phyloP scores from a whole-genome alignment of 2,329 filamentous ascomycete species.

The Cladophialophora exuberans region DNA sequence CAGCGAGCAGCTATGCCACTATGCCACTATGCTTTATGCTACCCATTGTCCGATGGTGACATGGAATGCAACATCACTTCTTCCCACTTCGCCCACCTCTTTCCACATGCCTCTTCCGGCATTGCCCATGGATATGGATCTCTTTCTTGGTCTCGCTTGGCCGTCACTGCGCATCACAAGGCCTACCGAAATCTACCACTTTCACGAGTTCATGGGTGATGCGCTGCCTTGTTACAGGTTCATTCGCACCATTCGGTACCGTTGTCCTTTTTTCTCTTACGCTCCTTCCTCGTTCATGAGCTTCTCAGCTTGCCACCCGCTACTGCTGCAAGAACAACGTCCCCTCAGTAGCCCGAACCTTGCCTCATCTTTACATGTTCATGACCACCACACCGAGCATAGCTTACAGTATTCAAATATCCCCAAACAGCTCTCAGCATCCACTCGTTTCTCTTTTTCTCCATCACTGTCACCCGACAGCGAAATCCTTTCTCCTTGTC shows the following conservation, averaged over 20 bases:
- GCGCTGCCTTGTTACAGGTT: too few relatives aligned
- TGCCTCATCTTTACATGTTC: slow-evolving; percentile 7
- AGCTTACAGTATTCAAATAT: slow-evolving; percentile 14
- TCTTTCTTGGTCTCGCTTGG: neutral
- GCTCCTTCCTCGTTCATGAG: slow-evolving; percentile 14
- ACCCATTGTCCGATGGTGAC: too few relatives aligned
- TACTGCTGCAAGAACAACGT: neutral
- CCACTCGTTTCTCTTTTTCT: slow-evolving; percentile 9
- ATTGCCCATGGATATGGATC: slow-evolving; percentile 5
- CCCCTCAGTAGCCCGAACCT: neutral
- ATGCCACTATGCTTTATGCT: too few relatives aligned
- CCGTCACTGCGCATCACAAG: slow-evolving; percentile 6
- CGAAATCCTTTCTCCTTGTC: neutral
- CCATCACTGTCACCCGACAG: slow-evolving; percentile 6
- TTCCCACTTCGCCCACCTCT: too few relatives aligned
- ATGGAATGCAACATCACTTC: slow-evolving; percentile 11
- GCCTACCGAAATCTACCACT: neutral
- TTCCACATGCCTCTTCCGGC: slow-evolving; percentile 14
- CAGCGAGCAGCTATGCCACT: too few relatives aligned
- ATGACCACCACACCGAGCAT: slow-evolving; percentile 3
- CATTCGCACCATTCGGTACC: too few relatives aligned
- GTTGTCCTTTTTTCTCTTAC: too few relatives aligned
- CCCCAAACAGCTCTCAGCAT: neutral
- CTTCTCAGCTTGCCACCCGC: slow-evolving; percentile 3
- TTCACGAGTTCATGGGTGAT: too few relatives aligned